Base-by-base conservation (phyloP, 1,284 basidiomycete species). In the Malassezia slooffiae region DNA sequence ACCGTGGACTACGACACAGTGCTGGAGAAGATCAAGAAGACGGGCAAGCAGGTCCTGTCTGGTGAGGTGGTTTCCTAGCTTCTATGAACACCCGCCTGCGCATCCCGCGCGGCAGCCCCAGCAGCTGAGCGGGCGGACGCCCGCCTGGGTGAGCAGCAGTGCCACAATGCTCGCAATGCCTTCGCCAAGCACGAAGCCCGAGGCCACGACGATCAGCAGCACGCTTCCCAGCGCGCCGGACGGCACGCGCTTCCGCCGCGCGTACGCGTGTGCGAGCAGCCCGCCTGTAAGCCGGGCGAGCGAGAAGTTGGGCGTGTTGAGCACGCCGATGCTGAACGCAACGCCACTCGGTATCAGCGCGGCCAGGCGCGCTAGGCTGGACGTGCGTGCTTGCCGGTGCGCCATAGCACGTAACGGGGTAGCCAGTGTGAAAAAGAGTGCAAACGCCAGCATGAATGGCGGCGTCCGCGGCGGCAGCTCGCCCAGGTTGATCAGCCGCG, bases 231-330 rank as follows among this genome's bases (percentile, higher is more conserved):
- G 22, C 1, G 49, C 6, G 34, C 36, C 9, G 13, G 29, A n/a
- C 8, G 21, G 37, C 26, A n/a, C 29, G 8, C 13, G 71, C 71
- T 44, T 75, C 74, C 13, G 23, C 29, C 39, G 29, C 50, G 43
- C 24, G 67, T 82, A 79, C 34, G 36, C 30, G 21, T 51, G 41
- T 52, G 89, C 86, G 54, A 85, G 72, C 54, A 86, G 65, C 2
- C 90, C 91, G 27, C 91, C 91, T 36, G 93, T 76, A 21, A 96
- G 75, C 36, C 90, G 79, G 1, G 90, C 88, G 40, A 96, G 76
- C 4, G 86, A 87, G 73, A 96, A 96, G 6, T 85, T 86, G 4
- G 91, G 90, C 1, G 89, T 88, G 67, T 95, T 96, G 64, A 95
- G 76, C 72, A 96, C 91, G 0, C 76, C 76, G 17, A 76, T 73